phyloP scores from a whole-genome alignment of 2,329 filamentous ascomycete species.

The Penicillium vulpinum region DNA sequence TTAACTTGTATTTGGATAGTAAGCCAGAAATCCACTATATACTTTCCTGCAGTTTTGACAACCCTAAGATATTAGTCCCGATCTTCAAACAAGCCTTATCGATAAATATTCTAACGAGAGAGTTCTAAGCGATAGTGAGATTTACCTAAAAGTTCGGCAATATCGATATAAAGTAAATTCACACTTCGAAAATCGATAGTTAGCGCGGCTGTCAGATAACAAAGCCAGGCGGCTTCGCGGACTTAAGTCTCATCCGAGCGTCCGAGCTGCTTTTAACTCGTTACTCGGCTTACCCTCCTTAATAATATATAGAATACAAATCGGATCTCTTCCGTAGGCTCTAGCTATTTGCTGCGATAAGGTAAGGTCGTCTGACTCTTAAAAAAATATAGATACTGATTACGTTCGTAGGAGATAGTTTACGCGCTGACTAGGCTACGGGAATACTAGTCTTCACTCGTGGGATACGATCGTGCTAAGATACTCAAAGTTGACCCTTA shows the following conservation, averaged over 20 bases:
- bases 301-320: constrained; percentile 3
- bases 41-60: no score
- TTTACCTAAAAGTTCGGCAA: constrained; percentile 25
- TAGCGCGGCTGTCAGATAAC: constrained; percentile 14
- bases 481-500: no score
- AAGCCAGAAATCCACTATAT: not conserved
- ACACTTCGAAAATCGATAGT: constrained; percentile 17
- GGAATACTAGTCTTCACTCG: no score
- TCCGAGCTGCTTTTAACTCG: constrained; percentile 9
- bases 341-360: constrained; percentile 9
- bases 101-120: constrained; percentile 26
- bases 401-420: no score
- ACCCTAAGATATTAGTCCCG: constrained; percentile 14
- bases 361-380: not conserved
- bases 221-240: constrained; percentile 18
- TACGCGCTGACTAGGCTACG: no score
- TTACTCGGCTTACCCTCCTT: constrained; percentile 4
- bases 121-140: constrained; percentile 19
- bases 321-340: not conserved
- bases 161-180: constrained; percentile 23
- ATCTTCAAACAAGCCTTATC: constrained; percentile 10
- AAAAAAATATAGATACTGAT: no score
- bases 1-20: constrained; percentile 34
- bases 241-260: constrained; percentile 14
- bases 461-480: no score